A percentile compares a stretch with the other conserved stretches of the same genome.
phyloP scores from a whole-genome alignment of 352 stramenopile genomes.

The Globisporangium nagaii region DNA sequence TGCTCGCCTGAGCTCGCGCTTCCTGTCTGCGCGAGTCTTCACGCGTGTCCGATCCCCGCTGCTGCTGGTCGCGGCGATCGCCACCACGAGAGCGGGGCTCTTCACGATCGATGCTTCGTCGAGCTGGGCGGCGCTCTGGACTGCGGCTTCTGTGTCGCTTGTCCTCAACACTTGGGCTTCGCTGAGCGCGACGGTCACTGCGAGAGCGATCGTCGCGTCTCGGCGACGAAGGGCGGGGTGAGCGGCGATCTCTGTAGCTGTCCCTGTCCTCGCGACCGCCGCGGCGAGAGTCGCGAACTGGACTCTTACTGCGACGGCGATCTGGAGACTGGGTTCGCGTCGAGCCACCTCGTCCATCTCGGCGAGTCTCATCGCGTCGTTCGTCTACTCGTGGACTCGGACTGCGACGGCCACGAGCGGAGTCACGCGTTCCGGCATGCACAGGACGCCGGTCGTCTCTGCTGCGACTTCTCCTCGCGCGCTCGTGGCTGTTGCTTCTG shows the following conservation, averaged over 20 bases:
- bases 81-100: too few relatives aligned
- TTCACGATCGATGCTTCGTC: neutral
- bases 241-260: neutral
- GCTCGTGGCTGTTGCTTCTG: neutral
- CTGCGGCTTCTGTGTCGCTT: neutral
- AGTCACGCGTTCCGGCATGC: neutral
- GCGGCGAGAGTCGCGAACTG: neutral
- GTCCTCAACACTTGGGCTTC: slow-evolving; percentile 1
- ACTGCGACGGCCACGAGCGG: neutral
- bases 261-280: neutral
- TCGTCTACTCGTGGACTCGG: neutral
- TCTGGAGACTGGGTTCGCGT: neutral
- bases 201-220: neutral
- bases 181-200: neutral
- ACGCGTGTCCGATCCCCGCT: neutral
- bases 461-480: neutral
- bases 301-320: neutral
- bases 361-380: neutral
- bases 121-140: neutral
- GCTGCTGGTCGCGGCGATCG: neutral
- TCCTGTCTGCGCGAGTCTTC: neutral
- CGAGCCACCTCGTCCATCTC: neutral
- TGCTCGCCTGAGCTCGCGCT: neutral
- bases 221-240: neutral
- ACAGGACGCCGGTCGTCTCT: neutral